A percentile compares a stretch with the other conserved stretches of the same genome.
These are phyloP conservation scores for Wallemia mellicola DNA, from an alignment of 1,284 basidiomycete genomes.

Conservation along the genomic window DNA sequence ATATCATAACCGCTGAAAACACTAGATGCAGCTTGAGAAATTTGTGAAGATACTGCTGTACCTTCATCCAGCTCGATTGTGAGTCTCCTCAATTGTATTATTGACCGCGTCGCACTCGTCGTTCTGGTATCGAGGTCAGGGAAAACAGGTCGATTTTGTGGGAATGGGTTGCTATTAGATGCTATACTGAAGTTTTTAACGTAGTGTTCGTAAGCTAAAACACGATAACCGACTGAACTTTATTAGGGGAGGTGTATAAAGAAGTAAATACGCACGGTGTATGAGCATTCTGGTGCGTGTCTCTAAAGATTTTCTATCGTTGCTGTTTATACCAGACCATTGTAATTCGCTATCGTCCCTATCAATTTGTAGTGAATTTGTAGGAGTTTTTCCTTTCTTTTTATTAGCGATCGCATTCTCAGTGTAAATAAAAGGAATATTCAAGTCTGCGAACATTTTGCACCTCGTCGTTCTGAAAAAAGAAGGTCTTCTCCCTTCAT, in stretches of 20 bases:
- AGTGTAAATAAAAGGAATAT: background rate
- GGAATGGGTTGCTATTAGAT: background rate
- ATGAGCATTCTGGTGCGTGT: background rate
- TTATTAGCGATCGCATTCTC: background rate
- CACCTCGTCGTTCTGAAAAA: too few species aligned
- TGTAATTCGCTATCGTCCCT: background rate
- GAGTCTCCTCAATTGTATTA: background rate
- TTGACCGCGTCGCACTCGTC: background rate
- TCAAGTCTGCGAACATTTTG: background rate
- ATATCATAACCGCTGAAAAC: constrained; percentile 38
- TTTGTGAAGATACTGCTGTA: background rate
- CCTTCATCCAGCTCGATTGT: background rate
- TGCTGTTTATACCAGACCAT: background rate
- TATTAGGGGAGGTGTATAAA: background rate
- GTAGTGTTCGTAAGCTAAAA: background rate
- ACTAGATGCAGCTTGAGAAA: constrained; percentile 16
- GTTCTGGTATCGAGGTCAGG: background rate
- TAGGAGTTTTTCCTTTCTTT: background rate
- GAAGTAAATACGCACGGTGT: background rate
- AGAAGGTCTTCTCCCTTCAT: too few species aligned
- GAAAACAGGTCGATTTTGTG: background rate
- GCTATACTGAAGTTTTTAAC: background rate
- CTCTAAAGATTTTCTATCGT: background rate
- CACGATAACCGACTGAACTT: background rate
- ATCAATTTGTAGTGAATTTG: background rate